phyloP scores from a whole-genome alignment of 441 rosid species.

The Populus hybrid region DNA sequence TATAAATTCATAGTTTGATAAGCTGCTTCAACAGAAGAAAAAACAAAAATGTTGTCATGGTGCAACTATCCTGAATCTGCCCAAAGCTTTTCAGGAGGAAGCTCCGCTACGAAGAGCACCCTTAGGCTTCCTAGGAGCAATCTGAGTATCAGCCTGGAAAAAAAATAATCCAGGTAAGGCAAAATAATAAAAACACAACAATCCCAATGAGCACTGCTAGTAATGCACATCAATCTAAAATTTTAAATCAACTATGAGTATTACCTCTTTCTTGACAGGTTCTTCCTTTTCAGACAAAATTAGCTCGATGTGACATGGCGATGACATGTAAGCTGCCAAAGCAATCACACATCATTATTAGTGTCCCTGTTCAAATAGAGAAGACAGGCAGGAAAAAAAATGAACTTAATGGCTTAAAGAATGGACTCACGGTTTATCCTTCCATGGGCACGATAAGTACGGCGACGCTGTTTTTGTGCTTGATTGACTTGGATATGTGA shows the following conservation, averaged over 20 bases:
- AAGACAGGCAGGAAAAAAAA: not conserved
- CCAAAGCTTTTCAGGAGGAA: conserved; percentile 20
- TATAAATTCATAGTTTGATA: not conserved
- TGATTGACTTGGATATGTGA: conserved; percentile 95
- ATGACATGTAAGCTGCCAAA: conserved; percentile 81
- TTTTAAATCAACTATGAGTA: too few relatives aligned
- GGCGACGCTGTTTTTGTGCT: conserved; percentile 88
- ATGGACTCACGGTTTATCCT: conserved; percentile 78
- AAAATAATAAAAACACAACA: not conserved
- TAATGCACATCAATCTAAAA: too few relatives aligned
- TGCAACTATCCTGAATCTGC: not conserved
- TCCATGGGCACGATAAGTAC: conserved; percentile 93
- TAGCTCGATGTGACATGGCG: conserved; percentile 91
- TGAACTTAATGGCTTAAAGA: not conserved
- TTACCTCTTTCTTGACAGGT: conserved; percentile 87
- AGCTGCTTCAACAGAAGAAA: not conserved
- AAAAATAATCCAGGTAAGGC: not conserved
- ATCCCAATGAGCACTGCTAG: not conserved
- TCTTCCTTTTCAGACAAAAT: conserved; percentile 86
- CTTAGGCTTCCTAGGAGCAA: conserved; percentile 60
- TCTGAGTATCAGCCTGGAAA: conserved; percentile 61
- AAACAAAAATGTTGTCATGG: conserved; percentile 11
- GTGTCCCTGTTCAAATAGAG: too few relatives aligned
- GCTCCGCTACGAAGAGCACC: conserved; percentile 28
- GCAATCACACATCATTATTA: not conserved